phyloP scores from a whole-genome alignment of 495 filamentous ascomycete genomes.

The Parachaetomium inaequale region DNA sequence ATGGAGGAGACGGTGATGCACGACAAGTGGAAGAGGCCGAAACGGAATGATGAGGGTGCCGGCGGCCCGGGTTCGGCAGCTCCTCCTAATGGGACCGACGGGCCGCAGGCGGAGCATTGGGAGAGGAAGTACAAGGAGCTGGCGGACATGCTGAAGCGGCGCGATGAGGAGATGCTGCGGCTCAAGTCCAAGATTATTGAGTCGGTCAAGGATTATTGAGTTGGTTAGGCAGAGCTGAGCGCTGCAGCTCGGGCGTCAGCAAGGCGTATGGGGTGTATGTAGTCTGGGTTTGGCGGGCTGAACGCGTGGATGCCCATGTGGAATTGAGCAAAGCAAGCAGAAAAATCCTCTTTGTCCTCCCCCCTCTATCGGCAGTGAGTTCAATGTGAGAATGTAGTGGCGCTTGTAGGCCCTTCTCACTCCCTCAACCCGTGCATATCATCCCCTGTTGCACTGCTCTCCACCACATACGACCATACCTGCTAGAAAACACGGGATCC shows the following conservation, averaged over 20 bases:
- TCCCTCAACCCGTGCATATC: too few species aligned
- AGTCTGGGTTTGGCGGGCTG: too few species aligned
- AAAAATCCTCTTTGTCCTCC: background rate
- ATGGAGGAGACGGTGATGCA: constrained; percentile 49
- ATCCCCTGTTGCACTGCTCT: too few species aligned
- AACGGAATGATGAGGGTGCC: constrained; percentile 16
- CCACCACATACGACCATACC: constrained; percentile 9
- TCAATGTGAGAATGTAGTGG: too few species aligned
- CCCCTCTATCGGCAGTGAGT: too few species aligned
- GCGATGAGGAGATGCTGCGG: constrained; percentile 30
- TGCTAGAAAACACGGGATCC: constrained; percentile 39
- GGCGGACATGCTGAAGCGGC: constrained; percentile 26
- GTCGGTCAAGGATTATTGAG: constrained; percentile 24
- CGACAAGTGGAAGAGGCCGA: constrained; percentile 32
- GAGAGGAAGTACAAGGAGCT: constrained; percentile 39
- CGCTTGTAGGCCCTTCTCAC: too few species aligned
- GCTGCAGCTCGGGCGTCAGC: background rate
- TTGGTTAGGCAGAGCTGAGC: constrained; percentile 13
- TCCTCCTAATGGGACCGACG: background rate
- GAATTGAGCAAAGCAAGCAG: background rate
- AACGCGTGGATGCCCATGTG: background rate
- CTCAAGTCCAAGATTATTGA: constrained; percentile 29
- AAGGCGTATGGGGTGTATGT: too few species aligned
- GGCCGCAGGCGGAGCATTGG: constrained; percentile 29
- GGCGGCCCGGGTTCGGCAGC: constrained; percentile 5